Evolutionary conservation across 169 alveolate genomes (phyloP), one percentile per base, ranked within the genome.

Genomic region (Eimeria brunetti): DNA sequence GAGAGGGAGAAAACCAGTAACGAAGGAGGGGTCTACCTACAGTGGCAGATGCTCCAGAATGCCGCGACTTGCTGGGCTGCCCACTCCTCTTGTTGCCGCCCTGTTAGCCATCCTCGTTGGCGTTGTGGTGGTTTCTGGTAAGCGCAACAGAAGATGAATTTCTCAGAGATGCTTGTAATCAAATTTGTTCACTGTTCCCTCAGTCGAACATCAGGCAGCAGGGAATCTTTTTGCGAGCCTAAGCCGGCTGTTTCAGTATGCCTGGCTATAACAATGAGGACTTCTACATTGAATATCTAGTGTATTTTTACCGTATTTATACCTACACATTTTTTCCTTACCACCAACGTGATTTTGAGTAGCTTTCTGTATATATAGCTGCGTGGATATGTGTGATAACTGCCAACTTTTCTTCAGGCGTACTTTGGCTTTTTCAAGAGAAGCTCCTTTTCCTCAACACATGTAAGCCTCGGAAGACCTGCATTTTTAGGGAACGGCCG

Each of bases 371-470:
- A 41, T 64, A 64, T 16, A 8, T 9, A 5, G 18, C 69, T n/a
- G n/a, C 8, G 41, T 20, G 8, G 7, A 27, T 27, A 27, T 36
- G 38, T 64, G 75, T 1, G 36, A 41, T 5, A 16, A 64, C 41
- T 64, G 75, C 7, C 4, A 64, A 64, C 16, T 36, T 7, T 64
- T 64, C 16, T 64, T 73, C 84, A 53, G 95, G 81, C 56, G 18
- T 76, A 18, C 38, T 91, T n/a, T 91, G 95, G 95, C 64, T 20
- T 38, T 91, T 60, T 22, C 95, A 91, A 41, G 95, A 91, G 89
- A 91, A 58, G 49, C 62, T 91, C 36, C 95, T 91, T 14, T 91
- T 91, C 46, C 64, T 75, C 51, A 88, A 88, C 8, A 27, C 20
- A 36, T 30, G 90, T 83, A 30, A 27, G 90, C 56, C 24, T 51